These are phyloP conservation scores for Chalciporus sp. DNA, from an alignment of 1,284 basidiomycete species.

Conservation along the genomic window DNA sequence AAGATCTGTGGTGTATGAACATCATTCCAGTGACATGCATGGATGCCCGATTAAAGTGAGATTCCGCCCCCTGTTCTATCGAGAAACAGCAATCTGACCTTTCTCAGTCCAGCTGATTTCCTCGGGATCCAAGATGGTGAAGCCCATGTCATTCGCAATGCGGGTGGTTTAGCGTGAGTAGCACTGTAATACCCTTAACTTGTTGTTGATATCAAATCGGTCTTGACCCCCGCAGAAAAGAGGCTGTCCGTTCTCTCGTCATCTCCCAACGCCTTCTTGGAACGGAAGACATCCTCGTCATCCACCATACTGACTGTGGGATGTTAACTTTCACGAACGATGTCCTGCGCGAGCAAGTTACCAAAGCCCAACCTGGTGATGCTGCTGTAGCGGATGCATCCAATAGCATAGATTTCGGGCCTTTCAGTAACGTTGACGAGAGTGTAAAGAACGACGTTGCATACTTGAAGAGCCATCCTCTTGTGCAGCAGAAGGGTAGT, in stretches of 20 bases:
- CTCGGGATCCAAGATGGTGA: conserved; percentile 67
- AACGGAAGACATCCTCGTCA: conserved; percentile 65
- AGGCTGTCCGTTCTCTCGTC: conserved; percentile 65
- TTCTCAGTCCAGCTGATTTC: conserved; percentile 52
- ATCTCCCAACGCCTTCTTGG: conserved; percentile 70
- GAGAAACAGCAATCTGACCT: neutral
- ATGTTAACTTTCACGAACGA: conserved; percentile 63
- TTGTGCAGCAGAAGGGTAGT: conserved; percentile 54
- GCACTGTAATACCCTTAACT: conserved; percentile 22
- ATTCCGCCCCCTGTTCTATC: neutral
- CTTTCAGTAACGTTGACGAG: conserved; percentile 55
- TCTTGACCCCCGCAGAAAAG: conserved; percentile 42
- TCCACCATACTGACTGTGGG: conserved; percentile 70
- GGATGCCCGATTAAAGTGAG: conserved; percentile 61
- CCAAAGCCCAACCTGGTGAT: conserved; percentile 46
- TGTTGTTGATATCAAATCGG: neutral
- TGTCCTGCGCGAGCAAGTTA: conserved; percentile 53
- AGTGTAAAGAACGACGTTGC: conserved; percentile 59
- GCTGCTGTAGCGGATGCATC: conserved; percentile 41
- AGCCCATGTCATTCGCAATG: conserved; percentile 70
- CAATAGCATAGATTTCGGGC: conserved; percentile 59
- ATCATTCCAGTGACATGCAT: conserved; percentile 60
- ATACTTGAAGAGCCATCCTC: conserved; percentile 55
- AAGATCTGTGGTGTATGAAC: neutral
- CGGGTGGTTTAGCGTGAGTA: conserved; percentile 62